Evolutionary conservation across 2,329 filamentous ascomycete genomes (phyloP).

Genomic region (Apiospora rasikravindrae): DNA sequence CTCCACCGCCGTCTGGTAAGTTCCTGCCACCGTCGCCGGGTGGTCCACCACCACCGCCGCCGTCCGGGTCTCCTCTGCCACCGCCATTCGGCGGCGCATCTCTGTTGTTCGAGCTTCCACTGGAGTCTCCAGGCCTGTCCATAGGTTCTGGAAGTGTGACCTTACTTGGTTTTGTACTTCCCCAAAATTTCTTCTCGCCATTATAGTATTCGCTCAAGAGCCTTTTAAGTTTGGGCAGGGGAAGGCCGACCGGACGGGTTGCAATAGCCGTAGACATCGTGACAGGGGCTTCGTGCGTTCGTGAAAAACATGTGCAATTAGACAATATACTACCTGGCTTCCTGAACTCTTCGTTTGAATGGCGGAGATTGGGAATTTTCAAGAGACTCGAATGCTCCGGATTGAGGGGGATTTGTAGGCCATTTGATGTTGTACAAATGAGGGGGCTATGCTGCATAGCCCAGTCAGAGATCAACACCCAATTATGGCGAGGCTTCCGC

Average conservation of each 20-base stretch:
- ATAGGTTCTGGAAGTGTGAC: not conserved
- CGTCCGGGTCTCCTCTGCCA: not conserved
- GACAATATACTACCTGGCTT: no score
- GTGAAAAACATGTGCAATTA: not conserved
- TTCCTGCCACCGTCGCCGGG: not conserved
- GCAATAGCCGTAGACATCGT: not conserved
- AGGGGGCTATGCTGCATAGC: not conserved
- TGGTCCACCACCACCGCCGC: not conserved
- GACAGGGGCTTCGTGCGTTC: no score
- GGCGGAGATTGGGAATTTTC: not conserved
- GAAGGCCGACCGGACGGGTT: no score
- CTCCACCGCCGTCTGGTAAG: not conserved
- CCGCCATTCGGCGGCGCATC: not conserved
- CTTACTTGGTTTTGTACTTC: not conserved
- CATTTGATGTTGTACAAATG: not conserved
- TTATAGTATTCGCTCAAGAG: not conserved
- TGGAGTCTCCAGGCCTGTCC: not conserved
- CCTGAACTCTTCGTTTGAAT: not conserved
- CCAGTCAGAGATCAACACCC: not conserved
- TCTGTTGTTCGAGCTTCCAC: not conserved
- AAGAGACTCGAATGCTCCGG: not conserved
- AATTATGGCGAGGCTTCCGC: not conserved
- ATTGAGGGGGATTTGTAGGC: not conserved
- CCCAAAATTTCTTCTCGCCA: not conserved
- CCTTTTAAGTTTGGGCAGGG: not conserved